A percentile compares a stretch with the other conserved stretches of the same genome.
These are phyloP conservation scores for Suhomyces yuchorum DNA, from an alignment of 1,139 yeast genomes.

Conservation along the genomic window DNA sequence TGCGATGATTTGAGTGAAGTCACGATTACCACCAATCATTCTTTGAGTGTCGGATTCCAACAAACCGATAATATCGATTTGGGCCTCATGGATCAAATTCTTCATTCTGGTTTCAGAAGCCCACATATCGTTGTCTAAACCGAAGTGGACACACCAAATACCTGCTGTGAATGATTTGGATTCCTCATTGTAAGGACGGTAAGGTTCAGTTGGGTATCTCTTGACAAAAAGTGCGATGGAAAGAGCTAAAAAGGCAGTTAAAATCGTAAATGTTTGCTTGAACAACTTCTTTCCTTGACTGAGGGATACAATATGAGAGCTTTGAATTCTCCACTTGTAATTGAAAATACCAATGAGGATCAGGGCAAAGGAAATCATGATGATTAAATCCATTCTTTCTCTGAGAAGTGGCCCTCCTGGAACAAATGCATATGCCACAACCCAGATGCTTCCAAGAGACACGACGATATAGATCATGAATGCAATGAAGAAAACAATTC, in stretches of 20 bases:
- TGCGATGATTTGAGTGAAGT: conserved; percentile 86
- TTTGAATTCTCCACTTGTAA: conserved; percentile 28
- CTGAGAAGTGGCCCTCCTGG: conserved; percentile 89
- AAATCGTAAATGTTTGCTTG: conserved; percentile 27
- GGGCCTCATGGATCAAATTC: conserved; percentile 78
- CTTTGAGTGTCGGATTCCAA: conserved; percentile 93
- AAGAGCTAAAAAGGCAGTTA: conserved; percentile 36
- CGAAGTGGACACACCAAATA: conserved; percentile 97
- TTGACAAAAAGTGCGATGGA: conserved; percentile 48
- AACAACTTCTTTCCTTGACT: conserved; percentile 23
- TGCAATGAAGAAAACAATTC: conserved; percentile 57
- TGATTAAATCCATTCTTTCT: conserved; percentile 80
- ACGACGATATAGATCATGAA: conserved; percentile 58
- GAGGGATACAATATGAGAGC: conserved; percentile 26
- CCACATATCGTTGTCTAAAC: conserved; percentile 98
- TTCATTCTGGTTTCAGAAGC: conserved; percentile 91
- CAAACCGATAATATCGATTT: conserved; percentile 86
- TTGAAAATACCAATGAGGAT: conserved; percentile 46
- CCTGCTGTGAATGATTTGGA: conserved; percentile 85
- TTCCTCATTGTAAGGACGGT: conserved; percentile 76
- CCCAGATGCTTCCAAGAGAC: conserved; percentile 87
- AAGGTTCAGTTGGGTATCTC: conserved; percentile 58
- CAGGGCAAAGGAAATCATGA: conserved; percentile 48
- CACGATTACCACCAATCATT: conserved; percentile 92
- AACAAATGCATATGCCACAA: conserved; percentile 96